Conservation (phyloP, 495 filamentous ascomycete genomes). For the Pyrenula massariospora region DNA sequence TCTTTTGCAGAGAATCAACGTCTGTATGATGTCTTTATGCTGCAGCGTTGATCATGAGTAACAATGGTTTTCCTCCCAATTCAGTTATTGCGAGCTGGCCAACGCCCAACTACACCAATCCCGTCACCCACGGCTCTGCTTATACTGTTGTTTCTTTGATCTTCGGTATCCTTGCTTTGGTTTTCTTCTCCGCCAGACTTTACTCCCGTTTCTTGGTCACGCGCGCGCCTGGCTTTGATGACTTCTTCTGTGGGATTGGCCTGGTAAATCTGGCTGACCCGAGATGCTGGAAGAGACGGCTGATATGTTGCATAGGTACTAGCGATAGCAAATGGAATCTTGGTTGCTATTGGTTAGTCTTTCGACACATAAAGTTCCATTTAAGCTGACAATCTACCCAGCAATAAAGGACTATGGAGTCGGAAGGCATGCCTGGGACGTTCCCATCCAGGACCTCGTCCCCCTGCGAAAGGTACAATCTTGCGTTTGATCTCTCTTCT, state of each 20-base stretch:
- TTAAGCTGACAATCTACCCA: neutral
- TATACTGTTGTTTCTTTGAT: conserved; percentile 30
- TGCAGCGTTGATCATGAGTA: neutral
- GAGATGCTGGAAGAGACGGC: neutral
- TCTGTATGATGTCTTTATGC: neutral
- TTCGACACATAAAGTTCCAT: neutral
- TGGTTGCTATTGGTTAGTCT: neutral
- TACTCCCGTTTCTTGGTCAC: neutral
- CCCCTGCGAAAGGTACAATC: neutral
- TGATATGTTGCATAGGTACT: neutral
- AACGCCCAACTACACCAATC: conserved; percentile 40
- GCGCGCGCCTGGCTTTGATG: neutral
- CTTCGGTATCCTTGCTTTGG: conserved; percentile 22
- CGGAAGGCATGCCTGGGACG: neutral
- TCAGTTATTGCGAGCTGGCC: conserved; percentile 38
- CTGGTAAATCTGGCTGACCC: neutral
- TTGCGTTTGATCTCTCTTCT: too few species aligned
- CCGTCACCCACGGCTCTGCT: conserved; percentile 33
- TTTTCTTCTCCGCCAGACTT: conserved; percentile 4
- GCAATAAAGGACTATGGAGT: neutral
- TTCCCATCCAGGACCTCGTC: neutral
- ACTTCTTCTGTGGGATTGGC: neutral
- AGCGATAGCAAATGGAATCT: neutral
- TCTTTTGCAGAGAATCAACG: neutral
- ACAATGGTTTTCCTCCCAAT: conserved; percentile 22